Evolutionary conservation across 2,329 filamentous ascomycete genomes (phyloP).

Genomic region (Cladosporium austrohemisphaericum): DNA sequence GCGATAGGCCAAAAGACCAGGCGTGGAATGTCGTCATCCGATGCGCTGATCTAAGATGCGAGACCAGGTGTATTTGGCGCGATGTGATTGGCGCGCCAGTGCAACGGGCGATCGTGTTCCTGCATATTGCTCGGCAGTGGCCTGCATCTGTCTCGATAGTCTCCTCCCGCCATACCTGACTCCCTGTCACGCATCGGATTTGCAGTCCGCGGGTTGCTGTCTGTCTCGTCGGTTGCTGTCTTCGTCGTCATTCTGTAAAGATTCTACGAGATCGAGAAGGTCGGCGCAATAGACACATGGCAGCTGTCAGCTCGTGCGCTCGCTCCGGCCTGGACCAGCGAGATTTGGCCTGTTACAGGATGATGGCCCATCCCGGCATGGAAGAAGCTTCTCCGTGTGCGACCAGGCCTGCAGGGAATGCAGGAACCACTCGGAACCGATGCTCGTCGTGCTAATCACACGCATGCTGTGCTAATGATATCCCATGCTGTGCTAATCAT

Average conservation of each 20-base stretch:
- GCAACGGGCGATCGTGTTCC: constrained; percentile 9
- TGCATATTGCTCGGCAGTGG: constrained; percentile 5
- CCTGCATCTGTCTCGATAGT: too few relatives aligned
- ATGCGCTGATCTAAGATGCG: background rate
- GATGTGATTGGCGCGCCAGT: constrained; percentile 5
- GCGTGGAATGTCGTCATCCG: constrained; percentile 13
- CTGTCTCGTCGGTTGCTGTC: too few relatives aligned
- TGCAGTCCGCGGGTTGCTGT: background rate
- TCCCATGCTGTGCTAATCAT: background rate
- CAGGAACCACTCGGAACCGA: background rate
- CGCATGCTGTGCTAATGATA: background rate
- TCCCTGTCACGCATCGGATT: too few relatives aligned
- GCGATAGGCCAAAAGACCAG: background rate
- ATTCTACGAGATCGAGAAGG: too few relatives aligned
- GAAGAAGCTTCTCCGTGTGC: constrained; percentile 4
- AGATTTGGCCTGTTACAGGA: constrained; percentile 14
- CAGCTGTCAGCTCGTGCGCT: too few relatives aligned
- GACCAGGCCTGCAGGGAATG: constrained; percentile 2
- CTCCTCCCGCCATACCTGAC: too few relatives aligned
- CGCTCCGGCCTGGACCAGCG: background rate
- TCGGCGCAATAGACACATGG: too few relatives aligned
- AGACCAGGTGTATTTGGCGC: background rate
- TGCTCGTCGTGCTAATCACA: background rate
- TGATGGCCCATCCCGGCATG: constrained; percentile 4
- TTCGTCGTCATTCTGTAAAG: too few relatives aligned